These are phyloP conservation scores for Cercospora citrullina DNA, from an alignment of 2,329 filamentous ascomycete genomes.

Conservation along the genomic window DNA sequence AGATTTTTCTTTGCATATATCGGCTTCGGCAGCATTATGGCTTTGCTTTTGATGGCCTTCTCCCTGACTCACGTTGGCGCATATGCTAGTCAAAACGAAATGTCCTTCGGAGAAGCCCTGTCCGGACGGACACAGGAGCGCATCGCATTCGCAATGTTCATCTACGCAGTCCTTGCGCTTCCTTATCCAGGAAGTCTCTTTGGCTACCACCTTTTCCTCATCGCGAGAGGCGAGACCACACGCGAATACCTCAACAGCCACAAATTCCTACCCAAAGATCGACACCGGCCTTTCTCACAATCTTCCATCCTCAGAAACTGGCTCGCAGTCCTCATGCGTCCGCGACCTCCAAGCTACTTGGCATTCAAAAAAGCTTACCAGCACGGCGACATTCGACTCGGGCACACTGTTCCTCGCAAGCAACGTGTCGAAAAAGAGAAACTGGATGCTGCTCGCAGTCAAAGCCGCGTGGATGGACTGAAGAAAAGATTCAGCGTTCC, in stretches of 20 bases:
- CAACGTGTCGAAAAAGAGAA: conserved; percentile 18
- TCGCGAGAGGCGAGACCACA: conserved; percentile 89
- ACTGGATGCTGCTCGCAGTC: conserved; percentile 28
- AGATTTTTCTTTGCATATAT: conserved; percentile 97
- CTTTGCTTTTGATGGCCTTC: conserved; percentile 72
- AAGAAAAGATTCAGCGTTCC: conserved; percentile 47
- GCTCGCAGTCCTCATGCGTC: conserved; percentile 75
- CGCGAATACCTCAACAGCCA: conserved; percentile 94
- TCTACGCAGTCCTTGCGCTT: conserved; percentile 73
- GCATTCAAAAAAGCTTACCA: conserved; percentile 76
- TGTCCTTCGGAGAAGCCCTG: conserved; percentile 68
- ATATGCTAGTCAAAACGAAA: conserved; percentile 63
- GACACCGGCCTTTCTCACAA: conserved; percentile 85
- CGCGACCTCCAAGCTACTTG: conserved; percentile 84
- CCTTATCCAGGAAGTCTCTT: conserved; percentile 81
- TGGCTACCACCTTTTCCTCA: conserved; percentile 88
- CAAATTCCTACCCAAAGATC: conserved; percentile 89
- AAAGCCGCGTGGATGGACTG: conserved; percentile 52
- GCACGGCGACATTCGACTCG: conserved; percentile 82
- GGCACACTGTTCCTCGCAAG: conserved; percentile 40
- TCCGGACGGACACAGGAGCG: conserved; percentile 32
- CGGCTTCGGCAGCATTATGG: conserved; percentile 71
- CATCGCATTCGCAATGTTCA: conserved; percentile 72
- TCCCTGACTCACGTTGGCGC: conserved; percentile 78
- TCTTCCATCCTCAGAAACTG: conserved; percentile 75